A percentile compares a stretch with the other conserved stretches of the same genome.
Evolutionary conservation across 2,329 filamentous ascomycete genomes (phyloP).

Genomic region (Lachnellula occidentalis): DNA sequence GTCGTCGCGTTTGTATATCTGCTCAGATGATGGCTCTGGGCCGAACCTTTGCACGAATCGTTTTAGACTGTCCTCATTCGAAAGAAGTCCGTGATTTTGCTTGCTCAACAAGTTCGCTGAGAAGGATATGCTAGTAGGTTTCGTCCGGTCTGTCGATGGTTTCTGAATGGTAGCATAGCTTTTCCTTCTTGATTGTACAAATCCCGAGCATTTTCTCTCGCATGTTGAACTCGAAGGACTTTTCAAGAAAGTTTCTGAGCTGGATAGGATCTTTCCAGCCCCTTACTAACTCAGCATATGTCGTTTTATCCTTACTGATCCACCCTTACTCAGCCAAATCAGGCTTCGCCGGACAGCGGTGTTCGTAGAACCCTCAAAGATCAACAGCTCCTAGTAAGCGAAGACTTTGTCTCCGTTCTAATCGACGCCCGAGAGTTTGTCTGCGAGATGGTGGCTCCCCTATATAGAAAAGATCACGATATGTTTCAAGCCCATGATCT

Average conservation of each 20-base stretch:
- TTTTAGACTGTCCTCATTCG: slow-evolving; percentile 36
- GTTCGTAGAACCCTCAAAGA: slow-evolving; percentile 63
- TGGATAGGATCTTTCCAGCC: slow-evolving; percentile 7
- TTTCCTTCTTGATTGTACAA: slow-evolving; percentile 60
- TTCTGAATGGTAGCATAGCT: slow-evolving; percentile 53
- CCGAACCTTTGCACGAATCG: slow-evolving; percentile 24
- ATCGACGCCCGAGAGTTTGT: slow-evolving; percentile 70
- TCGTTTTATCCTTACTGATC: slow-evolving; percentile 44
- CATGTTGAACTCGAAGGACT: slow-evolving; percentile 54
- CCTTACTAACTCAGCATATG: slow-evolving; percentile 25
- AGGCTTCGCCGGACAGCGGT: slow-evolving; percentile 40
- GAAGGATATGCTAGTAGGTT: slow-evolving; percentile 45
- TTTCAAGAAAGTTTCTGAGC: slow-evolving; percentile 46
- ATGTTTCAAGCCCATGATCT: slow-evolving; percentile 65
- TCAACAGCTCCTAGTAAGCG: slow-evolving; percentile 65
- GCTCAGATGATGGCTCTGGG: slow-evolving; percentile 28
- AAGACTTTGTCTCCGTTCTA: slow-evolving; percentile 75
- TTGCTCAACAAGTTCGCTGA: slow-evolving; percentile 52
- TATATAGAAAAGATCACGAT: slow-evolving; percentile 70
- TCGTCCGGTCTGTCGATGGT: slow-evolving; percentile 39
- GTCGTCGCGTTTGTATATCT: slow-evolving; percentile 39
- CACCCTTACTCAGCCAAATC: slow-evolving; percentile 45
- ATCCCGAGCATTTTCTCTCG: slow-evolving; percentile 53
- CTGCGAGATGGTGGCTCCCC: slow-evolving; percentile 58
- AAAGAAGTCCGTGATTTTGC: slow-evolving; percentile 51